These are phyloP conservation scores for Mycena metata DNA, from an alignment of 768 basidiomycete species.

Conservation along the genomic window DNA sequence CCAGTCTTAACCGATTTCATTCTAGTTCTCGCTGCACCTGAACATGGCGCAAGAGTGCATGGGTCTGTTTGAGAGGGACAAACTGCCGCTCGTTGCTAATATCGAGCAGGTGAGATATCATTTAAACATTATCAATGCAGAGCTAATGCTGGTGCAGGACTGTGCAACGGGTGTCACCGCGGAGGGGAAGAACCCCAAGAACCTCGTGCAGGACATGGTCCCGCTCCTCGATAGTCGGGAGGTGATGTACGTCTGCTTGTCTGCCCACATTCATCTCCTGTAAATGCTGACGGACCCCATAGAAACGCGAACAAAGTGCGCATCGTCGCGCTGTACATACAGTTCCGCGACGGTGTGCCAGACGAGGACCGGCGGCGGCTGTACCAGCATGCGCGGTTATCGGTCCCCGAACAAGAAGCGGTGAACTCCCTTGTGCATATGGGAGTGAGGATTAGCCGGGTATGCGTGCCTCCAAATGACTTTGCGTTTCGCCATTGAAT, in stretches of 20 bases:
- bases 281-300: conserved; percentile 22
- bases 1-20: not conserved
- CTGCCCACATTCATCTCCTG: not conserved
- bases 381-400: conserved; percentile 94
- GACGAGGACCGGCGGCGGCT: conserved; percentile 95
- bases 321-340: conserved; percentile 95
- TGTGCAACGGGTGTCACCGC: conserved; percentile 94
- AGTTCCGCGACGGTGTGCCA: conserved; percentile 96
- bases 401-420: conserved; percentile 92
- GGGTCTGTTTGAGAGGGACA: conserved; percentile 90
- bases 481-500: conserved; percentile 1
- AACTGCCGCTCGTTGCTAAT: conserved; percentile 83
- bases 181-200: conserved; percentile 95
- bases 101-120: conserved; percentile 84
- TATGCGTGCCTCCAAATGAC: conserved; percentile 50
- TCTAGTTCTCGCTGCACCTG: conserved; percentile 93
- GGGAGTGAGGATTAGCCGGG: conserved; percentile 88
- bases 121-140: conserved; percentile 7
- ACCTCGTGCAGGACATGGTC: conserved; percentile 98
- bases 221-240: conserved; percentile 91
- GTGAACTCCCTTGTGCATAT: conserved; percentile 88
- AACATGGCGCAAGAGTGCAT: conserved; percentile 99
- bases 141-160: conserved; percentile 62
- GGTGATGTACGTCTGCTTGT: conserved; percentile 70
- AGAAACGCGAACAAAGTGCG: conserved; percentile 95